A percentile compares a stretch with the other conserved stretches of the same genome.
Evolutionary conservation across 257 asterid genomes (phyloP).

Genomic region (Ilex asprella): DNA sequence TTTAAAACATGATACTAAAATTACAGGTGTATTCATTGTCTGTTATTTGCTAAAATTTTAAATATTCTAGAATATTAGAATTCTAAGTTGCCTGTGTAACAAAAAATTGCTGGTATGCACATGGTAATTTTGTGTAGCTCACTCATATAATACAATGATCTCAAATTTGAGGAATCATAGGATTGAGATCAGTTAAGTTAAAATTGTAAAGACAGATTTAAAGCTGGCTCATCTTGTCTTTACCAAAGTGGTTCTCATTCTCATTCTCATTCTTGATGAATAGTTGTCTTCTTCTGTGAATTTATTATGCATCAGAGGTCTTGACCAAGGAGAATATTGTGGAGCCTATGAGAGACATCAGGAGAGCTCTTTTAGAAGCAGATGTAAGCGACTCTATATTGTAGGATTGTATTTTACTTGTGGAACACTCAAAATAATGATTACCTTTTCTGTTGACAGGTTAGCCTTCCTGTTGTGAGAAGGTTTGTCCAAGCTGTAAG

Average conservation of each 20-base stretch:
- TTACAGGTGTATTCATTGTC: no score
- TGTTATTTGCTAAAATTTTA: no score
- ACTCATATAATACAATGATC: no score
- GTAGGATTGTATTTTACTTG: background rate
- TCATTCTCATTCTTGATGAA: background rate
- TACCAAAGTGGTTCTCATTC: background rate
- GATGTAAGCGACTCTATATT: conserved; percentile 48
- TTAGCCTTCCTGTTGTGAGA: conserved; percentile 96
- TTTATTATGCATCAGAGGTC: conserved; percentile 51
- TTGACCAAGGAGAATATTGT: conserved; percentile 89
- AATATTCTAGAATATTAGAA: no score
- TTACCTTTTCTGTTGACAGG: conserved; percentile 43
- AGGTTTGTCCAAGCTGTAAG: conserved; percentile 88
- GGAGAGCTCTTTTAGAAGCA: conserved; percentile 95
- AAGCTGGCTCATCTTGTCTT: background rate
- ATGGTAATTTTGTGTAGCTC: no score
- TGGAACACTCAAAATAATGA: background rate
- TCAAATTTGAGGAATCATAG: no score
- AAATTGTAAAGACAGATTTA: background rate
- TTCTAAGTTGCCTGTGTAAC: no score
- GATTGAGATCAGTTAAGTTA: no score
- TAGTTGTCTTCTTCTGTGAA: background rate
- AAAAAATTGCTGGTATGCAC: no score
- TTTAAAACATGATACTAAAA: no score
- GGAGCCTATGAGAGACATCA: conserved; percentile 95